These are phyloP conservation scores for Leccinum fibrillosum DNA, from an alignment of 768 basidiomycete species.

Conservation along the genomic window DNA sequence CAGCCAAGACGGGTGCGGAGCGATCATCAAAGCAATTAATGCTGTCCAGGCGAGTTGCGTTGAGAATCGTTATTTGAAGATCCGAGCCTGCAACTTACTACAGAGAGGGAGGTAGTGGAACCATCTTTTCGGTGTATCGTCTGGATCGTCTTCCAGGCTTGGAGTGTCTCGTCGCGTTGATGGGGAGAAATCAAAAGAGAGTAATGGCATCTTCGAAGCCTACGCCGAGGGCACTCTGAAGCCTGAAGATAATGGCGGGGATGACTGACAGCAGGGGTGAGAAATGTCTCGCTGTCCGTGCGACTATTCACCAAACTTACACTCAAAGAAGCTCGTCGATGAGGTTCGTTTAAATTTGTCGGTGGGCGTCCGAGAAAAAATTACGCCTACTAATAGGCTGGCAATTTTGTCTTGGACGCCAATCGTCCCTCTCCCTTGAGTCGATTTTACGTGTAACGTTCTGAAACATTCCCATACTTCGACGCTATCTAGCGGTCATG, in stretches of 20 bases:
- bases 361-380: not conserved
- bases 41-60: constrained; percentile 28
- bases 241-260: not conserved
- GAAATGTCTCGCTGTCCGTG: not conserved
- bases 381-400: not conserved
- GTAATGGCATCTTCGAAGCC: constrained; percentile 22
- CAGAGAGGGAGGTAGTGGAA: constrained; percentile 56
- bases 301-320: not conserved
- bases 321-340: not conserved
- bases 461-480: not conserved
- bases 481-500: not conserved
- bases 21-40: constrained; percentile 54
- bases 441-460: not conserved
- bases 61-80: not conserved
- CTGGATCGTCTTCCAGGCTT: constrained; percentile 29
- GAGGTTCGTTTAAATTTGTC: no score
- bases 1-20: constrained; percentile 73
- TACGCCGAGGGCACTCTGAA: not conserved
- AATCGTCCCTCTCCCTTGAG: not conserved
- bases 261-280: not conserved
- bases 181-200: constrained; percentile 27
- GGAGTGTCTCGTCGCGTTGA: constrained; percentile 13
- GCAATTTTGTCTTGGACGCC: not conserved
- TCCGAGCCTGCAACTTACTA: constrained; percentile 36
- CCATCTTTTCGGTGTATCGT: constrained; percentile 46